Evolutionary conservation across 1,284 basidiomycete species (phyloP), one percentile per base, ranked within the genome.

Genomic region (Naganishia albida): DNA sequence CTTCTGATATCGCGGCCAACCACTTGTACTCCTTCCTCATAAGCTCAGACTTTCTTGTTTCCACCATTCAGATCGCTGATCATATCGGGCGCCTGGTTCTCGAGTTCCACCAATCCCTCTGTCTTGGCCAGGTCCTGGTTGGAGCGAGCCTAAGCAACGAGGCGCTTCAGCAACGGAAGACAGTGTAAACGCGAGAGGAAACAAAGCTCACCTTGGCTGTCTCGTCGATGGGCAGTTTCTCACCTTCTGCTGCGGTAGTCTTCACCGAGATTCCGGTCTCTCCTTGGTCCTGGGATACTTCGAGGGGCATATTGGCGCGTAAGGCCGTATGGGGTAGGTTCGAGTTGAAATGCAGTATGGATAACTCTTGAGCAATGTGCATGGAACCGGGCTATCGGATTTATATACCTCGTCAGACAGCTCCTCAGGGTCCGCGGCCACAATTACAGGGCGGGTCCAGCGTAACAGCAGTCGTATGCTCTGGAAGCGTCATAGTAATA

Each of bases 21-120:
- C n/a, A n/a, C n/a, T n/a, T n/a, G n/a, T n/a, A n/a, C n/a, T n/a
- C n/a, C n/a, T n/a, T n/a, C n/a, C n/a, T n/a, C n/a, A n/a, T n/a
- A n/a, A n/a, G n/a, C 18, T 56, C 40, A 56, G 42, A 13, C 54
- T 42, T 25, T 56, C 54, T 56, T 56, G 40, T 56, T 56, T 52
- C 50, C 50, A n/a, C 28, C 54, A 56, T 56, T 30, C 13, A 56
- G 54, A 56, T 56, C 54, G 54, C 54, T 56, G n/a, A 56, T 43
- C 39, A 56, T 13, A 44, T 56, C 54, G 8, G 54, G 54, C 0
- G 54, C 54, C 16, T 56, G 54, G 54, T 44, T 56, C 40, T 56
- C 54, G 40, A 56, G 40, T 15, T 56, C 54, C 2, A 44, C 25
- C 25, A 26, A n/a, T 10, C 54, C 42, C 7, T 43, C 23, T 2